Conservation (phyloP, 768 basidiomycete genomes). For the Boletellus emodensis region DNA sequence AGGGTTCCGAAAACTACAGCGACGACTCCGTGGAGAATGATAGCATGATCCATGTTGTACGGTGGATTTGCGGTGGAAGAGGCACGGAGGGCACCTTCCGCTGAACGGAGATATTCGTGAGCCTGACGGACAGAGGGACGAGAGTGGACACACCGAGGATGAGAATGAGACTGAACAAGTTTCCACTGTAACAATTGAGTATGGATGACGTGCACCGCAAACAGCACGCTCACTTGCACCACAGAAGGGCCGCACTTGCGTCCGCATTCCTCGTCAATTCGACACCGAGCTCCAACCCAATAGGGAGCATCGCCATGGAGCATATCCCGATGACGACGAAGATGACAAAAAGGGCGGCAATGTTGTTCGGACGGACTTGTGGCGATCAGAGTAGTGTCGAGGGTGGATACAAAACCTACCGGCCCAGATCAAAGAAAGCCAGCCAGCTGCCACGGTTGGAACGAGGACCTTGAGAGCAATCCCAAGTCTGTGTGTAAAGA, state of each 20-base stretch:
- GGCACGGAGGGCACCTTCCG: slow-evolving; percentile 64
- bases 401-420: slow-evolving; percentile 39
- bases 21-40: slow-evolving; percentile 63
- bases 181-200: slow-evolving; percentile 45
- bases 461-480: slow-evolving; percentile 54
- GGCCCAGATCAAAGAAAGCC: slow-evolving; percentile 80
- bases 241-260: slow-evolving; percentile 69
- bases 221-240: slow-evolving; percentile 56
- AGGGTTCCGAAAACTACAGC: slow-evolving; percentile 37
- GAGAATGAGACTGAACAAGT: slow-evolving; percentile 58
- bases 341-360: slow-evolving; percentile 57
- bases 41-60: slow-evolving; percentile 62
- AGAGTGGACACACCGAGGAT: slow-evolving; percentile 48
- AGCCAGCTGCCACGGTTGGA: slow-evolving; percentile 57
- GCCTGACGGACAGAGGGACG: not conserved
- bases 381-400: not conserved
- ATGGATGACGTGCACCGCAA: not conserved
- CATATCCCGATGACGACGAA: slow-evolving; percentile 65
- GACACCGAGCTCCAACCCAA: slow-evolving; percentile 72
- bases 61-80: slow-evolving; percentile 60
- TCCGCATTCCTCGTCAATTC: slow-evolving; percentile 80
- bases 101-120: slow-evolving; percentile 31
- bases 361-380: slow-evolving; percentile 59
- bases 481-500: slow-evolving; percentile 72
- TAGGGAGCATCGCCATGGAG: slow-evolving; percentile 68